Evolutionary conservation across 768 basidiomycete genomes (phyloP).

Genomic region (Cyathus striatus): DNA sequence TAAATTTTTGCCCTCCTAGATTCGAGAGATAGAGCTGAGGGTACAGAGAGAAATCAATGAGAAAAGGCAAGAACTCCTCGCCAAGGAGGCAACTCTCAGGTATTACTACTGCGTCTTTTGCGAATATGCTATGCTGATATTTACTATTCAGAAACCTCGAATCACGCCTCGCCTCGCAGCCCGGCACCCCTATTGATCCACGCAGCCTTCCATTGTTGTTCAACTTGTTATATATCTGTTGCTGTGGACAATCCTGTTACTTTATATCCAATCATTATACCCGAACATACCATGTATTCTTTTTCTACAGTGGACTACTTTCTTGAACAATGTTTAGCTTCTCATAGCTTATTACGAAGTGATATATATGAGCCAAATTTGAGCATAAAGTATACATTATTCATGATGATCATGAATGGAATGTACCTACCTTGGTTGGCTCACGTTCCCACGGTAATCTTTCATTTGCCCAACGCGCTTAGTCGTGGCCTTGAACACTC

Average conservation of each 20-base stretch:
- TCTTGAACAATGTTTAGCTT: too few species aligned
- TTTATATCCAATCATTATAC: not conserved
- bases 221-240: not conserved
- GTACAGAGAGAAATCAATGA: constrained; percentile 86
- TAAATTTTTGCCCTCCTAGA: constrained; percentile 24
- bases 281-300: not conserved
- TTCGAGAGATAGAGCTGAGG: constrained; percentile 83
- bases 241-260: too few species aligned
- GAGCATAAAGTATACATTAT: too few species aligned
- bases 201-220: not conserved
- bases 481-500: constrained; percentile 1
- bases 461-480: constrained; percentile 3
- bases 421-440: too few species aligned
- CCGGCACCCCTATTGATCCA: constrained; percentile 6
- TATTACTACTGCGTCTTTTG: constrained; percentile 17
- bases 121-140: not conserved
- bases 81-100: constrained; percentile 81
- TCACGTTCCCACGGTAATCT: too few species aligned
- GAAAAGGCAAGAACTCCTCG: constrained; percentile 80
- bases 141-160: constrained; percentile 19
- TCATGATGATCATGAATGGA: too few species aligned
- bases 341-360: too few species aligned
- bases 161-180: constrained; percentile 20
- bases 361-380: too few species aligned
- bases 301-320: constrained; percentile 1